phyloP scores from a whole-genome alignment of 495 filamentous ascomycete genomes.

The Penicillium daleae region DNA sequence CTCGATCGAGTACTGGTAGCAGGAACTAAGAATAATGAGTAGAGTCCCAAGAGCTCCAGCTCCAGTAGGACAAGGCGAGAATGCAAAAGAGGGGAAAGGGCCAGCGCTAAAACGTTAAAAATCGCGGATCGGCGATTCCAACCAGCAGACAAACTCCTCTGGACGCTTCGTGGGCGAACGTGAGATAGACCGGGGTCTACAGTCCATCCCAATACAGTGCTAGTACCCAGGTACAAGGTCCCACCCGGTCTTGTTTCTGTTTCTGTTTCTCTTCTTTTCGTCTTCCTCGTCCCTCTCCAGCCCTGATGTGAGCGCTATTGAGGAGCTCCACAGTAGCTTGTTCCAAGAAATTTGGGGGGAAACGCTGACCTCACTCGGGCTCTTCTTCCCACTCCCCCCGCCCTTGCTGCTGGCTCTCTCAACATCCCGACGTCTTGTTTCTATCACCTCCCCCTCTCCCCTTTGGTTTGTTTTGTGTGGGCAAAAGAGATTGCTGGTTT shows the following conservation, averaged over 20 bases:
- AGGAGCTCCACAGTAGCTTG: conserved; percentile 27
- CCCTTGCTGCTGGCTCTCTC: conserved; percentile 6
- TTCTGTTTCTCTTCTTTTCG: neutral
- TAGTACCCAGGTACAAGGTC: no score
- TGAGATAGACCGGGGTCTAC: neutral
- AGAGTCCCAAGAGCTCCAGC: no score
- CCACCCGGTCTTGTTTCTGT: neutral
- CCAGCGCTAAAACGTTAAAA: neutral
- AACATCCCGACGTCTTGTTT: neutral
- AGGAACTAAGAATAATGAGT: neutral
- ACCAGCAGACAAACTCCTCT: no score
- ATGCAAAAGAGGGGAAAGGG: neutral
- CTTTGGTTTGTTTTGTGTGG: neutral
- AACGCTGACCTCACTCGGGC: conserved; percentile 17
- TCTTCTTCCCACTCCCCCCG: conserved; percentile 14
- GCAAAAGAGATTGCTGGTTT: neutral
- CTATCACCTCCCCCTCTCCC: neutral
- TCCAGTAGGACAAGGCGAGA: no score
- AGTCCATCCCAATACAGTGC: neutral
- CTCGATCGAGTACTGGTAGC: neutral
- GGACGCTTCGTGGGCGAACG: neutral
- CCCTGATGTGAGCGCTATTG: conserved; percentile 30
- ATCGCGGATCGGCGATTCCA: no score
- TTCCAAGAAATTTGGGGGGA: conserved; percentile 21
- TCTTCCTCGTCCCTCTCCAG: conserved; percentile 6